phyloP scores from a whole-genome alignment of 1,284 basidiomycete species.

The Malassezia japonica region DNA sequence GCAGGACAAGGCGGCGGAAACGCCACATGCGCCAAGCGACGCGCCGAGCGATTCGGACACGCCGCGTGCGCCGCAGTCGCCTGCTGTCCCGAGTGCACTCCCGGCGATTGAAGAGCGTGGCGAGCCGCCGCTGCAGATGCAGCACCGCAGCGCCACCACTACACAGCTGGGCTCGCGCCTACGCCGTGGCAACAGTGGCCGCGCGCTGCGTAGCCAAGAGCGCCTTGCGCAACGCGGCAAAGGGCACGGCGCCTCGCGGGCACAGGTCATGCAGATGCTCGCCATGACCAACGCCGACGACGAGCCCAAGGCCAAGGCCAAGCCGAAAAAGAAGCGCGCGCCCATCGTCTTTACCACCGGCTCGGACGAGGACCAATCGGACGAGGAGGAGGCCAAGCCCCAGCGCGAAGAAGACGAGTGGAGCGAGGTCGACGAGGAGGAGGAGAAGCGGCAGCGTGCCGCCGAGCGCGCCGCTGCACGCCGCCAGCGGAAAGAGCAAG shows the following conservation, averaged over 20 bases:
- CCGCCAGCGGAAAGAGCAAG: slow-evolving; percentile 53
- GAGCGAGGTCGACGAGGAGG: slow-evolving; percentile 46
- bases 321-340: slow-evolving; percentile 14
- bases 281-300: not conserved
- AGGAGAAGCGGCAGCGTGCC: slow-evolving; percentile 25
- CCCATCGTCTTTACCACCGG: slow-evolving; percentile 37
- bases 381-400: slow-evolving; percentile 19
- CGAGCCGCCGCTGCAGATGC: not conserved
- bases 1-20: no score
- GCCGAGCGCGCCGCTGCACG: slow-evolving; percentile 48
- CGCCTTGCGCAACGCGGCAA: not conserved
- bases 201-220: not conserved
- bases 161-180: not conserved
- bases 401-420: slow-evolving; percentile 36
- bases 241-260: not conserved
- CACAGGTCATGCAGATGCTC: slow-evolving; percentile 5
- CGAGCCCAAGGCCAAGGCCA: not conserved
- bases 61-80: no score
- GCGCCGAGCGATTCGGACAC: no score
- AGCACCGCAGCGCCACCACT: not conserved
- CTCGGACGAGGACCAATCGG: slow-evolving; percentile 31
- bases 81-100: no score
- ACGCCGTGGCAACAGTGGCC: not conserved
- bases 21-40: no score
- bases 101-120: not conserved